Conservation (phyloP, 176 grass and related monocot genomes). For the Aechmea fasciata region DNA sequence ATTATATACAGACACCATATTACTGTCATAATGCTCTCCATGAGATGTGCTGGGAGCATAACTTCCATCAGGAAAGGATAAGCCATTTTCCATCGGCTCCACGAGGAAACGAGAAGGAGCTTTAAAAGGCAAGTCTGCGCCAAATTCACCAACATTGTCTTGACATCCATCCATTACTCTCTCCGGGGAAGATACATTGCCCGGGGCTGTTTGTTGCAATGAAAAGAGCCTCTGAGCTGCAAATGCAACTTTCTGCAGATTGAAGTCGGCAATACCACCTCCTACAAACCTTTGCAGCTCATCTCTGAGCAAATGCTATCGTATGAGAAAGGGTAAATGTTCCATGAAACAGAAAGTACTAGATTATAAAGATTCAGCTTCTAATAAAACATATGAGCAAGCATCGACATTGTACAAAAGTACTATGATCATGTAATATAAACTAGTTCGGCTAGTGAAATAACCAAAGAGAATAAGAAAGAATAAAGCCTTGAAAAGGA, state of each 20-base stretch:
- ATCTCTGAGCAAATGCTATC: conserved; percentile 29
- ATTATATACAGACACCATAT: conserved; percentile 20
- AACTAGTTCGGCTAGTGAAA: background rate
- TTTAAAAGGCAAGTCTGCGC: conserved; percentile 64
- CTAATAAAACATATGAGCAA: background rate
- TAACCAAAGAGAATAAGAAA: background rate
- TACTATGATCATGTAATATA: background rate
- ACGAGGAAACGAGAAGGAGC: conserved; percentile 73
- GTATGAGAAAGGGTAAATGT: background rate
- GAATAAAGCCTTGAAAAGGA: background rate
- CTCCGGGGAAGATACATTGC: conserved; percentile 21
- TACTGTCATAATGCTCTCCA: conserved; percentile 30
- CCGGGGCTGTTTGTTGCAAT: conserved; percentile 29
- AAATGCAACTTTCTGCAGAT: conserved; percentile 46
- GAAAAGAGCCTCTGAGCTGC: conserved; percentile 52
- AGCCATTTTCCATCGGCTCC: conserved; percentile 38
- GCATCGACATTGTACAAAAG: background rate
- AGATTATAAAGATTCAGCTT: background rate
- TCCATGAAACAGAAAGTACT: background rate
- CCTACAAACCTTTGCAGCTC: conserved; percentile 73
- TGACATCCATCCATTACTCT: conserved; percentile 16
- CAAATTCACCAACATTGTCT: conserved; percentile 59
- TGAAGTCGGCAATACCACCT: conserved; percentile 38
- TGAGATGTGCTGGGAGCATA: conserved; percentile 19
- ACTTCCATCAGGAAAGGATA: conserved; percentile 25